These are phyloP conservation scores for Starmera dryadoides DNA, from an alignment of 805 yeast species.

Conservation along the genomic window DNA sequence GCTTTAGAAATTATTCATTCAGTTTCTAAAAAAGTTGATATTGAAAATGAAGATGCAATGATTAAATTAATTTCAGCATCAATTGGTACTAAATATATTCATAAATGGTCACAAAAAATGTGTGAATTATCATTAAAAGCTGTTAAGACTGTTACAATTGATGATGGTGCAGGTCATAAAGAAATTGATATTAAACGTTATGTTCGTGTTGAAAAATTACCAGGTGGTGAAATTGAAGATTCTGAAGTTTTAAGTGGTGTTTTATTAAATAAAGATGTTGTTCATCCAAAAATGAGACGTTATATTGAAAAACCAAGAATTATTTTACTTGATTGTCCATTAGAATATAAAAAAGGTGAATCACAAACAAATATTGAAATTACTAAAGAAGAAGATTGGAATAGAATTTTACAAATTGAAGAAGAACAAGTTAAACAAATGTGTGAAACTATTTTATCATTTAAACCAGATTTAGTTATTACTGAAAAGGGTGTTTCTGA, in stretches of 20 bases:
- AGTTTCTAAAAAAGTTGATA: constrained; percentile 80
- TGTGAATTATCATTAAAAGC: constrained; percentile 83
- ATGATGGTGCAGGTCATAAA: constrained; percentile 49
- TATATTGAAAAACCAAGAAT: constrained; percentile 82
- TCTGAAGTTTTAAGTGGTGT: constrained; percentile 86
- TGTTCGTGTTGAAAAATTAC: constrained; percentile 89
- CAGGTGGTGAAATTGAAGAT: constrained; percentile 96
- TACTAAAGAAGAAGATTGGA: constrained; percentile 95
- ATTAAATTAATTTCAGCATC: constrained; percentile 79
- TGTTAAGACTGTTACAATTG: constrained; percentile 71
- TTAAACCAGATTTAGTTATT: constrained; percentile 89
- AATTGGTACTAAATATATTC: constrained; percentile 92
- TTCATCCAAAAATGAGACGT: constrained; percentile 98
- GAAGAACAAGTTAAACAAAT: constrained; percentile 90
- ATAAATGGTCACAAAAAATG: constrained; percentile 88
- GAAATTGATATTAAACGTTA: constrained; percentile 93
- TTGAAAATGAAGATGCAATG: constrained; percentile 81
- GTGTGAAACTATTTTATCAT: constrained; percentile 77
- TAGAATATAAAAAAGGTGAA: constrained; percentile 98
- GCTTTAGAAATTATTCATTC: constrained; percentile 82
- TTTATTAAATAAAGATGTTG: constrained; percentile 89
- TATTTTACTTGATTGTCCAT: constrained; percentile 87
- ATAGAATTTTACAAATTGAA: constrained; percentile 88
- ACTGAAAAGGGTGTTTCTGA: constrained; percentile 99
- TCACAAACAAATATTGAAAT: constrained; percentile 97